Base-by-base conservation (phyloP, 352 stramenopile genomes). In the Pythium rishiriense region DNA sequence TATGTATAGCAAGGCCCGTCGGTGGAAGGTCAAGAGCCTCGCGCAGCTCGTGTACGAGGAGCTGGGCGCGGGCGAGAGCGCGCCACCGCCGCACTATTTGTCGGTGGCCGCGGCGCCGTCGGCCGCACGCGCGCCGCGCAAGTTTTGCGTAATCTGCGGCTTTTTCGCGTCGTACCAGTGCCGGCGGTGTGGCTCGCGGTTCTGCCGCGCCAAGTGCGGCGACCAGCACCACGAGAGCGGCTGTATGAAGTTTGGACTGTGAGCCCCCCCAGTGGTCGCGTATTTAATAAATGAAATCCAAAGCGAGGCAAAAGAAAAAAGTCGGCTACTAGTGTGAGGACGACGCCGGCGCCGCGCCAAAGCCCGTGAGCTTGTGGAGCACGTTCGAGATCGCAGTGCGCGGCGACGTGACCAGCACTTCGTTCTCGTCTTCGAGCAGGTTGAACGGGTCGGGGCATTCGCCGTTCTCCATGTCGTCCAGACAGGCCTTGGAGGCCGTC, bases 191-290 rank as follows among this genome's bases (percentile, higher is more conserved):
- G 86, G 86, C 58, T 90, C 83, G 33, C 72, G 81, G 31, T 97
- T 85, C 68, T 97, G 90, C 58, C 81, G 85, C 69, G 72, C 91
- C 49, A 74, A 80, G 47, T 97, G 90, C 74, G 83, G 78, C 31
- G 86, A 96, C 52, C 83, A 93, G 33, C 88, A 97, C 64, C 94
- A 96, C 65, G 88, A 97, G 64, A 96, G 83, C 51, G 79, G 90
- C 24, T 97, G 90, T 59, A 77, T 97, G 52, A 97, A 97, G 72
- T 97, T 97, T 52, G 83, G 84, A 0, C 58, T 91, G 22, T 91
- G 64, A 76, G 33, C 33, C 14, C 14, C 33, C 33, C 8, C 8
- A 7, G 33, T 39, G 33, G 33, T n/a, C 33, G 33, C 14, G 33
- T 39, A 39, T 39, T 39, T 39, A 39, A 39, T 14, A 39, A 14